These are phyloP conservation scores for Yamadazyma friedrichii DNA, from an alignment of 1,139 yeast genomes.

Conservation along the genomic window DNA sequence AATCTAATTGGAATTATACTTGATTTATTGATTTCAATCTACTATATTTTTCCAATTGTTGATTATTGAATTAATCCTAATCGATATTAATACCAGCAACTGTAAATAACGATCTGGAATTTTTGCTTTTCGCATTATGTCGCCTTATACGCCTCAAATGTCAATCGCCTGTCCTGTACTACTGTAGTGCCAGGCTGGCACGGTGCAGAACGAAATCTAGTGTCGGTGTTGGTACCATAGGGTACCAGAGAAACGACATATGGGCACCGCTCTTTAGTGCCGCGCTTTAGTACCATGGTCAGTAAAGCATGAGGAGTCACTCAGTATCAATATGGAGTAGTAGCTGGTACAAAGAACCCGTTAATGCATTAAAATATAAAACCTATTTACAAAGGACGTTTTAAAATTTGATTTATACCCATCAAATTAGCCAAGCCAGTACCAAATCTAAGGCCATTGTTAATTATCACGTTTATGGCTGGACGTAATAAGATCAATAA, in stretches of 20 bases:
- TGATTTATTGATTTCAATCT: no score
- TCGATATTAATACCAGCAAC: no score
- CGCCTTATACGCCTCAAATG: background rate
- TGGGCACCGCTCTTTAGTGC: no score
- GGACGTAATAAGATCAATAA: slow-evolving; percentile 33
- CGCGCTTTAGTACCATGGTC: no score
- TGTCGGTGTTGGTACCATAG: no score
- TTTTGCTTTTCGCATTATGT: background rate
- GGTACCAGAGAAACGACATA: no score
- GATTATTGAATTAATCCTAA: background rate
- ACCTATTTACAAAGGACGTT: slow-evolving; percentile 1
- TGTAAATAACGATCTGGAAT: background rate
- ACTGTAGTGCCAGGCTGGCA: background rate
- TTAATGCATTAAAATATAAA: background rate
- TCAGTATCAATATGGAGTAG: no score
- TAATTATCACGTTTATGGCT: slow-evolving; percentile 22
- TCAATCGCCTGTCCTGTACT: no score
- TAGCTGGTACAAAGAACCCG: no score
- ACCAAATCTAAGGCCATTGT: slow-evolving; percentile 35
- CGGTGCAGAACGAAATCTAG: no score
- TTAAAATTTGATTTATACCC: slow-evolving; percentile 10
- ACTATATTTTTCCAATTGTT: background rate
- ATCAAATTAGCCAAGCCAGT: slow-evolving; percentile 15
- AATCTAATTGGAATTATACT: no score
- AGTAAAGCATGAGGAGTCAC: no score